These are phyloP conservation scores for Plantago coronopus DNA, from an alignment of 305 asterid species.

Conservation along the genomic window DNA sequence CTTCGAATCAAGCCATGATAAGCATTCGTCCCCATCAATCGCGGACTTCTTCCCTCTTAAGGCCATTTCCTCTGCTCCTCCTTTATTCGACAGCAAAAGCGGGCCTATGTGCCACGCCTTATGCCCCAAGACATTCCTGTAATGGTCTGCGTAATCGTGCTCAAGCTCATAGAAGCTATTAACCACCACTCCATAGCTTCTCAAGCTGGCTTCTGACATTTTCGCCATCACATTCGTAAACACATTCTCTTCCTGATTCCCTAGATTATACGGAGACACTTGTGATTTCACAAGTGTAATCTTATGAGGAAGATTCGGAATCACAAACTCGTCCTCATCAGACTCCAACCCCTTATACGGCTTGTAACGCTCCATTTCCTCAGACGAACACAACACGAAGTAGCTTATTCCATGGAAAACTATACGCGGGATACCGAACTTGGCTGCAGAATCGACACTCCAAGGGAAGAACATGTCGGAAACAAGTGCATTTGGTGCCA, in stretches of 20 bases:
- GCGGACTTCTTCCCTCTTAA: constrained; percentile 33
- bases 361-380: constrained; percentile 24
- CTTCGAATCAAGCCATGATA: constrained; percentile 49
- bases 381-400: constrained; percentile 27
- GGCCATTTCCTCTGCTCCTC: constrained; percentile 14
- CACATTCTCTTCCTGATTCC: background rate
- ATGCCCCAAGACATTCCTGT: constrained; percentile 35
- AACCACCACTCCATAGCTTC: constrained; percentile 43
- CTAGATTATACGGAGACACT: constrained; percentile 18
- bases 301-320: constrained; percentile 46
- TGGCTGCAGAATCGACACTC: constrained; percentile 36
- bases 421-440: constrained; percentile 36
- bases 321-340: constrained; percentile 40
- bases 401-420: constrained; percentile 35
- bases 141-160: constrained; percentile 38
- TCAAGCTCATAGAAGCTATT: constrained; percentile 71
- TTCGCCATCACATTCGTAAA: constrained; percentile 10
- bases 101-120: constrained; percentile 58
- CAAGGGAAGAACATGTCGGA: constrained; percentile 47
- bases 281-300: constrained; percentile 34
- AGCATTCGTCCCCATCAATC: constrained; percentile 38
- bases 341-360: constrained; percentile 38
- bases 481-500: constrained; percentile 27
- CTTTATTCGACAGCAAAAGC: constrained; percentile 25
- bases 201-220: constrained; percentile 28